Conservation (phyloP, 805 yeast species). For the Candida corydali region DNA sequence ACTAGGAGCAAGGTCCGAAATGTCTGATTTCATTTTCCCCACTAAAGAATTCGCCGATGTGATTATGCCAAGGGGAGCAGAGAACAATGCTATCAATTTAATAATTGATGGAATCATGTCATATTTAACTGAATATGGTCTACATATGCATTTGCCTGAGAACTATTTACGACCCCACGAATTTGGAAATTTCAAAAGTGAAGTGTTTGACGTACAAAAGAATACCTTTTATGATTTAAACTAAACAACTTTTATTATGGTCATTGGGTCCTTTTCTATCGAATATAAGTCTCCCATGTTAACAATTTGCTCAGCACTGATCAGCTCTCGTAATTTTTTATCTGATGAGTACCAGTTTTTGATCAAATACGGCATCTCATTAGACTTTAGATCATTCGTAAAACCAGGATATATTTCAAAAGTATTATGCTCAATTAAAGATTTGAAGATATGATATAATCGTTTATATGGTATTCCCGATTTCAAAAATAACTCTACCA, state of each 20-base stretch:
- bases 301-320: constrained; percentile 43
- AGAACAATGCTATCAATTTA: constrained; percentile 50
- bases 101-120: constrained; percentile 63
- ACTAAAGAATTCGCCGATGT: constrained; percentile 74
- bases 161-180: constrained; percentile 26
- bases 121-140: constrained; percentile 15
- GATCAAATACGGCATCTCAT: constrained; percentile 62
- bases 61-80: constrained; percentile 68
- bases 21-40: constrained; percentile 59
- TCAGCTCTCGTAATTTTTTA: constrained; percentile 55
- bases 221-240: constrained; percentile 42
- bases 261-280: constrained; percentile 55
- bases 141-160: constrained; percentile 11
- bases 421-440: constrained; percentile 56
- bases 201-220: constrained; percentile 36
- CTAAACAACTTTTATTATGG: constrained; percentile 11
- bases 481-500: constrained; percentile 59
- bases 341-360: constrained; percentile 66
- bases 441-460: constrained; percentile 59
- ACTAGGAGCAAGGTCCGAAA: constrained; percentile 57
- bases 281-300: constrained; percentile 42
- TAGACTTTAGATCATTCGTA: constrained; percentile 28
- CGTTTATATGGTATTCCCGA: constrained; percentile 64
- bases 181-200: constrained; percentile 21
- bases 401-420: constrained; percentile 51